Base-by-base conservation (phyloP, 2,329 filamentous ascomycete species). In the Aspergillus ruber region DNA sequence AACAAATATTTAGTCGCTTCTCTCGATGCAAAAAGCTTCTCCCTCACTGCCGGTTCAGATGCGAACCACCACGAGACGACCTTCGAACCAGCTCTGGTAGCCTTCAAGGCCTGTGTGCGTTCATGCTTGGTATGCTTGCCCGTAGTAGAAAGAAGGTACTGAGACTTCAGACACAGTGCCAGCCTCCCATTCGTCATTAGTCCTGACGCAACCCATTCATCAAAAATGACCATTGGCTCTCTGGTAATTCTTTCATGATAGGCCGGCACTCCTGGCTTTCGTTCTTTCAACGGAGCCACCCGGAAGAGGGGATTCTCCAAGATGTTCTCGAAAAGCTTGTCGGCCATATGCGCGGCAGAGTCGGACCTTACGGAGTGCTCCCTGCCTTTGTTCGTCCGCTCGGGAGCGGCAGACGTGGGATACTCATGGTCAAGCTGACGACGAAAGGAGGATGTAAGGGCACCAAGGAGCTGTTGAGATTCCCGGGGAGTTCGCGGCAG, bases 391-490 rank as follows among this genome's bases (percentile, higher is more conserved):
- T 46, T 48, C 43, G 56, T 52, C n/a, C 54, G 45, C 12, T 53
- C 50, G 43, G 55, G 29, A 12, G 48, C 47, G 36, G 52, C 50
- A n/a, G 57, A 53, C 27, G 62, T 58, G 15, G 75, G 77, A 65
- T 84, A 77, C 49, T 78, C 75, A 45, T 70, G 73, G 57, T 85
- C 81, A 38, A 86, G 74, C 49, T 84, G 80, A 43, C 75, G 71
- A 54, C 80, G 75, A 62, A 86, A 86, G 10, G 81, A 84, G 36
- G 73, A 75, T 18, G 80, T 84, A 53, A 86, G 74, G 17, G 81
- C 71, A 45, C 71, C 74, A 36, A 85, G 74, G 6, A 86, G 70
- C 56, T 80, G 76, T 51, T 79, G 71, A 13, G 78, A 81, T 57
- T 85, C 79, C 48, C 74, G 74, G 4, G 74, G 70, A 21, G 74